Conservation (phyloP, 176 grass and related monocot species). For the Chloris gayana region DNA sequence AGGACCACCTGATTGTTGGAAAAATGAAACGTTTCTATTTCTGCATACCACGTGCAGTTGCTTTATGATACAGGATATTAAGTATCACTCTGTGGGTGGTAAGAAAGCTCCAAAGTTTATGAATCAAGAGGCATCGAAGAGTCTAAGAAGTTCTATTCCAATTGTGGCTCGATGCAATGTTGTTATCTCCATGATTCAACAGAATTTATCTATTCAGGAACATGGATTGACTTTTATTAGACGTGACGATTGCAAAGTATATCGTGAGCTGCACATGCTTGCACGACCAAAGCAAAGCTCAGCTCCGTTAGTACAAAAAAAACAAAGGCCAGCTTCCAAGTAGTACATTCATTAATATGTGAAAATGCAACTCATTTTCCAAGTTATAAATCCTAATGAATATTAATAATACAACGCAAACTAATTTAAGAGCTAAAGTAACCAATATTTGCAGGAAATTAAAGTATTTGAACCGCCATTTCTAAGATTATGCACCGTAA, state of each 20-base stretch:
- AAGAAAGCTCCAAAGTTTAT: neutral
- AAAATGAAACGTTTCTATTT: neutral
- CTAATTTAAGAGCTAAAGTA: neutral
- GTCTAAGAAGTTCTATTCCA: neutral
- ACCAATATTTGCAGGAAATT: neutral
- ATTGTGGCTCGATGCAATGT: neutral
- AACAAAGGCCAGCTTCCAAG: neutral
- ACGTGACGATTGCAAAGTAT: neutral
- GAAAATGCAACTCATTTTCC: neutral
- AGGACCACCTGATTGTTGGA: constrained; percentile 17
- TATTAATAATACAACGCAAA: neutral
- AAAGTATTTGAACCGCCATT: neutral
- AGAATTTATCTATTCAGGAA: constrained; percentile 16
- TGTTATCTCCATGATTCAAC: neutral
- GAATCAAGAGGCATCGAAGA: neutral
- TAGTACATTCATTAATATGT: neutral
- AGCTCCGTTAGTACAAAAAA: neutral
- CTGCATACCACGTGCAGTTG: constrained; percentile 5
- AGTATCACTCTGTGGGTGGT: neutral
- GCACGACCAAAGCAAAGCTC: neutral
- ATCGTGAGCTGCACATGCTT: neutral
- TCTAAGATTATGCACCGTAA: neutral
- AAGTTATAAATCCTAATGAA: neutral
- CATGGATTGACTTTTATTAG: constrained; percentile 13
- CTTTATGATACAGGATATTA: neutral